Evolutionary conservation across 441 rosid genomes (phyloP).

Genomic region (Sinapis alba): DNA sequence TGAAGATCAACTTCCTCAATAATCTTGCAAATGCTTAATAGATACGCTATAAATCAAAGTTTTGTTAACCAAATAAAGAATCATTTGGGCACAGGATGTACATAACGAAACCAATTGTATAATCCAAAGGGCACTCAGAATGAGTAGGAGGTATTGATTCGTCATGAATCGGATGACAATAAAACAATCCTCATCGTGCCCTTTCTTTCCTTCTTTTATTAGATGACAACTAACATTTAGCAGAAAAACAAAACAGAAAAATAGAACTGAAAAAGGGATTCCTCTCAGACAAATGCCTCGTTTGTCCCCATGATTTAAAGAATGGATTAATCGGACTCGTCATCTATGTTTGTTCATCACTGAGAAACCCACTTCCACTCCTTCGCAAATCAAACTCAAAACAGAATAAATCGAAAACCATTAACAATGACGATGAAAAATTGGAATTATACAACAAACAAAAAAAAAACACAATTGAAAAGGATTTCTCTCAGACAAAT

Average conservation of each 20-base stretch:
- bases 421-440: too few species aligned
- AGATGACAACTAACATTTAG: too few species aligned
- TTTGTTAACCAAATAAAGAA: too few species aligned
- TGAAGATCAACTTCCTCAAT: too few species aligned
- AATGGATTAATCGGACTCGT: background rate
- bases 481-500: slow-evolving; percentile 83
- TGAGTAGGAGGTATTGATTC: slow-evolving; percentile 70
- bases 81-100: too few species aligned
- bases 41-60: too few species aligned
- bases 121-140: slow-evolving; percentile 56
- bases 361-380: background rate
- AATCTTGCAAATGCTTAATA: too few species aligned
- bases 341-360: background rate
- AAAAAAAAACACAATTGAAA: background rate
- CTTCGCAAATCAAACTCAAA: background rate
- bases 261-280: too few species aligned
- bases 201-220: too few species aligned
- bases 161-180: slow-evolving; percentile 43
- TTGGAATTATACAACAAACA: too few species aligned
- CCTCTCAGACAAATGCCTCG: background rate
- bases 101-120: too few species aligned
- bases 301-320: background rate
- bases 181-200: slow-evolving; percentile 56
- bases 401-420: background rate
- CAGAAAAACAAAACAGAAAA: too few species aligned